These are phyloP conservation scores for Trichomonascaceae sp. DNA, from an alignment of 1,139 yeast species.

Conservation along the genomic window DNA sequence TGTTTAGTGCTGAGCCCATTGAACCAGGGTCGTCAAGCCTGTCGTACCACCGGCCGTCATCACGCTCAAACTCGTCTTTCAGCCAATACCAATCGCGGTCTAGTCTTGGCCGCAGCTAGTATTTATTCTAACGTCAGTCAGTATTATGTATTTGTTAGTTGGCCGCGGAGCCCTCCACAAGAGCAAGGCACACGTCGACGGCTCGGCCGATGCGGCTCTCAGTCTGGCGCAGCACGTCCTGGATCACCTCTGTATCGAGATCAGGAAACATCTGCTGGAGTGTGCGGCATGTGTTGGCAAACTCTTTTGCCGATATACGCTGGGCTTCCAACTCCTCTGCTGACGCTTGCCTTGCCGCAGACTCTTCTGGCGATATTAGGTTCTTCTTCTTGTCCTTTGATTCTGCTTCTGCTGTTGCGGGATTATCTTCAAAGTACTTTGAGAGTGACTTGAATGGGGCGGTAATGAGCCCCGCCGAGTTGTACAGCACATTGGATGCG, in stretches of 20 bases:
- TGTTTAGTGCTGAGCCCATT: too few species aligned
- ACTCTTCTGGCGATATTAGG: conserved; percentile 19
- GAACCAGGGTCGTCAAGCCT: too few species aligned
- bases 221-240: conserved; percentile 57
- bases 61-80: too few species aligned
- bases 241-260: conserved; percentile 52
- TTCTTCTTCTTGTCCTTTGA: background rate
- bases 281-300: conserved; percentile 31
- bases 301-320: conserved; percentile 28
- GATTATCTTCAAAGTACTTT: conserved; percentile 22
- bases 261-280: conserved; percentile 65
- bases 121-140: too few species aligned
- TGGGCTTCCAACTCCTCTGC: conserved; percentile 27
- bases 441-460: conserved; percentile 24
- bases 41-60: too few species aligned
- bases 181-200: conserved; percentile 44
- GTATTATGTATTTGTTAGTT: background rate
- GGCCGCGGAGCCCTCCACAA: conserved; percentile 11
- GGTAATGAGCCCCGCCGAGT: conserved; percentile 26
- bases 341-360: conserved; percentile 28
- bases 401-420: conserved; percentile 8
- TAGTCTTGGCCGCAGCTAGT: too few species aligned
- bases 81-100: too few species aligned
- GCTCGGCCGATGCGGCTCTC: conserved; percentile 61
- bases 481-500: conserved; percentile 24